phyloP scores from a whole-genome alignment of 495 filamentous ascomycete species.

The Talaromyces wortmannii region DNA sequence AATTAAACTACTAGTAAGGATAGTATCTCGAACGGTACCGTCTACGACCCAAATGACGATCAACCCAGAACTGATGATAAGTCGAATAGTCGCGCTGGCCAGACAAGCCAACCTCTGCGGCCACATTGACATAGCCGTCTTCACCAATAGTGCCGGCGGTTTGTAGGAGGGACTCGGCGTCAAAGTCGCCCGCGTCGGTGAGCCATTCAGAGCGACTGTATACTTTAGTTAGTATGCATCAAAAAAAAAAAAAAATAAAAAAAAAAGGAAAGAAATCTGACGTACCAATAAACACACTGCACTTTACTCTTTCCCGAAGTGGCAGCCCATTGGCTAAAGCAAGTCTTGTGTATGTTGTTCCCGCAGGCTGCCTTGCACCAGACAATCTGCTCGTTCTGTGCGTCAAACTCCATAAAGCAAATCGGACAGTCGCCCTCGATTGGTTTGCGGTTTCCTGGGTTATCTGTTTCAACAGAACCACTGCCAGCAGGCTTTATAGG shows the following conservation, averaged over 20 bases:
- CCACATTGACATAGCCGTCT: constrained; percentile 66
- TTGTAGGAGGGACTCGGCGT: constrained; percentile 33
- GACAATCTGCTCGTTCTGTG: constrained; percentile 48
- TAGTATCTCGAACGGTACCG: not conserved
- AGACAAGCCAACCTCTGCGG: constrained; percentile 53
- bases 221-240: not conserved
- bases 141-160: constrained; percentile 21
- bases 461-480: constrained; percentile 12
- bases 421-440: constrained; percentile 75
- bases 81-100: constrained; percentile 38
- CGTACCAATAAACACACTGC: constrained; percentile 60
- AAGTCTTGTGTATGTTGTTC: constrained; percentile 69
- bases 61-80: constrained; percentile 35
- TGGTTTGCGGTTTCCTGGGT: constrained; percentile 46
- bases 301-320: constrained; percentile 47
- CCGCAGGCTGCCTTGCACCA: constrained; percentile 71
- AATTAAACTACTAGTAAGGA: not conserved
- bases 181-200: constrained; percentile 38
- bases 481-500: constrained; percentile 17
- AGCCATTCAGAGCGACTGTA: constrained; percentile 57
- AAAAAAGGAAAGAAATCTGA: constrained; percentile 2
- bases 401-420: constrained; percentile 64
- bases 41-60: constrained; percentile 3
- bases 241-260: too few species aligned
- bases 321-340: constrained; percentile 64